Percentiles rank a stretch among this genome's conserved stretches.
These are phyloP conservation scores for Acer negundo DNA, from an alignment of 345 rosid species.

Conservation along the genomic window DNA sequence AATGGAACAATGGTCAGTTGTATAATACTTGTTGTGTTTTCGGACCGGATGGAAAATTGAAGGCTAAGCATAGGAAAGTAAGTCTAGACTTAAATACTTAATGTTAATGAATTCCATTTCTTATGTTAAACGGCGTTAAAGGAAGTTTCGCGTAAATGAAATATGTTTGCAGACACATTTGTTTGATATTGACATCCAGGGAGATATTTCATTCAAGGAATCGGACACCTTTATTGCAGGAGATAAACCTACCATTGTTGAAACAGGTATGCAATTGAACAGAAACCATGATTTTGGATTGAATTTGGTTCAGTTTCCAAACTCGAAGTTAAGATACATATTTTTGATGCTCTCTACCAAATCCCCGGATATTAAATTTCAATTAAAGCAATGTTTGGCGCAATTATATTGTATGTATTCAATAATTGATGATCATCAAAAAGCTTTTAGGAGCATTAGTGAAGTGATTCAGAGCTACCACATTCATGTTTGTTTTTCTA, in stretches of 20 bases:
- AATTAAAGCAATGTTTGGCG: too few relatives aligned
- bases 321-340: too few relatives aligned
- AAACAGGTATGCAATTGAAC: constrained; percentile 22
- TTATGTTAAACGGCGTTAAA: background rate
- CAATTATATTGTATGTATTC: too few relatives aligned
- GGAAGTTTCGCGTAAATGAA: background rate
- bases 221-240: constrained; percentile 27
- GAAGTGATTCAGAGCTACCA: too few relatives aligned
- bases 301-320: too few relatives aligned
- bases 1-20: constrained; percentile 19
- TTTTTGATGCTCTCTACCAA: too few relatives aligned
- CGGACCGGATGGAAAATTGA: constrained; percentile 29
- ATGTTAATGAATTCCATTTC: background rate
- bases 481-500: too few relatives aligned
- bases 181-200: constrained; percentile 25
- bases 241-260: constrained; percentile 20
- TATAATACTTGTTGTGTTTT: constrained; percentile 34
- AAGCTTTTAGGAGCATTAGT: too few relatives aligned
- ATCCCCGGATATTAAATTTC: too few relatives aligned
- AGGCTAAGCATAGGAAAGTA: constrained; percentile 36
- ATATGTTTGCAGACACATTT: constrained; percentile 26
- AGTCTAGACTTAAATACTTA: background rate
- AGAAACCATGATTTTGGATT: background rate
- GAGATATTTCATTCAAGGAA: constrained; percentile 30
- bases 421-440: too few relatives aligned